phyloP scores from a whole-genome alignment of 805 yeast species.

The Kluyveromyces lactis region DNA sequence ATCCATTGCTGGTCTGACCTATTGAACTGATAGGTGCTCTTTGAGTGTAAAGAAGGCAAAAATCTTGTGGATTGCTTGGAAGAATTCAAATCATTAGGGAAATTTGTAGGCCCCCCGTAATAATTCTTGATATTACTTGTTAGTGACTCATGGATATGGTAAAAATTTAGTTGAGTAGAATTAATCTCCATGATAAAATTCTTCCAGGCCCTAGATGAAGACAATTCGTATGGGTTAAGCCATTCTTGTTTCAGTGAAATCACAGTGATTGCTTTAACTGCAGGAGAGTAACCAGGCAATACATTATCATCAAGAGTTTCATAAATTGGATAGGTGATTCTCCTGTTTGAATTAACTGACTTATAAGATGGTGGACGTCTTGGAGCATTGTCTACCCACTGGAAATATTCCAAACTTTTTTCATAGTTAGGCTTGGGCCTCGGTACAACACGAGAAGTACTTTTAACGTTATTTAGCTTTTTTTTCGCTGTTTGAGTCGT shows the following conservation, averaged over 20 bases:
- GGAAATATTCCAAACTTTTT: conserved; percentile 9
- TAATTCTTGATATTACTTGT: conserved; percentile 25
- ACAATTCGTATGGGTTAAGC: conserved; percentile 66
- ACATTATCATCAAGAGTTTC: conserved; percentile 30
- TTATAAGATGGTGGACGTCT: conserved; percentile 26
- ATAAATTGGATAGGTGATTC: conserved; percentile 28
- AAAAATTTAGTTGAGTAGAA: conserved; percentile 78
- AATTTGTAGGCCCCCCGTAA: conserved; percentile 15
- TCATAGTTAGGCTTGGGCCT: background rate
- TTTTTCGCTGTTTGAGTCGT: background rate
- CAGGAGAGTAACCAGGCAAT: conserved; percentile 60
- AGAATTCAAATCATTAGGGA: conserved; percentile 4
- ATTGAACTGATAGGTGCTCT: conserved; percentile 18
- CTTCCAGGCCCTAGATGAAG: conserved; percentile 65
- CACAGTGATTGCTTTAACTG: conserved; percentile 51
- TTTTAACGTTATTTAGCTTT: background rate
- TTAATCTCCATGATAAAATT: conserved; percentile 63
- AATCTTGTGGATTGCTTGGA: conserved; percentile 6
- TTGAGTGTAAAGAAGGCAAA: conserved; percentile 12
- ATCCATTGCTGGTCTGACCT: conserved; percentile 23
- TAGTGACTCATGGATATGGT: conserved; percentile 34
- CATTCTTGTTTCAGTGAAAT: conserved; percentile 65
- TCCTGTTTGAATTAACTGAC: conserved; percentile 20
- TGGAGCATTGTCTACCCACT: conserved; percentile 33
- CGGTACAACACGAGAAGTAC: background rate